These are phyloP conservation scores for Suillus variegatus DNA, from an alignment of 768 basidiomycete species.

Conservation along the genomic window DNA sequence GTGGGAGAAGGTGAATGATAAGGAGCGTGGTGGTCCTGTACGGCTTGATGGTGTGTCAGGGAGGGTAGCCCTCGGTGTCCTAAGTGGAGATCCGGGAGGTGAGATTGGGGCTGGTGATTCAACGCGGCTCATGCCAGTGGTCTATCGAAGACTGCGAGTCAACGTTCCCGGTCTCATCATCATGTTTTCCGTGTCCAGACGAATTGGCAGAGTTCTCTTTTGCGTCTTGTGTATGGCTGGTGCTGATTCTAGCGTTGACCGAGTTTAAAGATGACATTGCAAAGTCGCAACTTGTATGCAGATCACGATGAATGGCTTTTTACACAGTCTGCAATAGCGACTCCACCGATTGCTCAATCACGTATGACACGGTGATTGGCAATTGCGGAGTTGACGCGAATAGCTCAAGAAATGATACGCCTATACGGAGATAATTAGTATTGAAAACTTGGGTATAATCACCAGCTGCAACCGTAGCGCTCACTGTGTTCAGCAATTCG, in stretches of 20 bases:
- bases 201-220: neutral
- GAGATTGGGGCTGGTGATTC: slow-evolving; percentile 12
- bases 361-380: neutral
- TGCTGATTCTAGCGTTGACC: slow-evolving; percentile 10
- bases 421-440: neutral
- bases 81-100: slow-evolving; percentile 7
- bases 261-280: slow-evolving; percentile 10
- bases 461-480: neutral
- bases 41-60: slow-evolving; percentile 57
- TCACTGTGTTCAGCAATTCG: neutral
- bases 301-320: neutral
- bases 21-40: slow-evolving; percentile 74
- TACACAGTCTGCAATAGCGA: neutral
- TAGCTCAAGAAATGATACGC: neutral
- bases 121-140: slow-evolving; percentile 16
- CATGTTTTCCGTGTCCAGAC: neutral
- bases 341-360: neutral
- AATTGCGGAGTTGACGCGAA: neutral
- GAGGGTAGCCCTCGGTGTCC: slow-evolving; percentile 9
- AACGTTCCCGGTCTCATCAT: slow-evolving; percentile 1
- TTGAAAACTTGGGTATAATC: neutral
- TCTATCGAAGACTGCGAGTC: slow-evolving; percentile 3
- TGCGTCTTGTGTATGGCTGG: slow-evolving; percentile 7
- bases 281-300: neutral
- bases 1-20: slow-evolving; percentile 64